A percentile compares a stretch with the other conserved stretches of the same genome.
phyloP scores from a whole-genome alignment of 345 rosid genomes.

The Gossypium sturtianum region DNA sequence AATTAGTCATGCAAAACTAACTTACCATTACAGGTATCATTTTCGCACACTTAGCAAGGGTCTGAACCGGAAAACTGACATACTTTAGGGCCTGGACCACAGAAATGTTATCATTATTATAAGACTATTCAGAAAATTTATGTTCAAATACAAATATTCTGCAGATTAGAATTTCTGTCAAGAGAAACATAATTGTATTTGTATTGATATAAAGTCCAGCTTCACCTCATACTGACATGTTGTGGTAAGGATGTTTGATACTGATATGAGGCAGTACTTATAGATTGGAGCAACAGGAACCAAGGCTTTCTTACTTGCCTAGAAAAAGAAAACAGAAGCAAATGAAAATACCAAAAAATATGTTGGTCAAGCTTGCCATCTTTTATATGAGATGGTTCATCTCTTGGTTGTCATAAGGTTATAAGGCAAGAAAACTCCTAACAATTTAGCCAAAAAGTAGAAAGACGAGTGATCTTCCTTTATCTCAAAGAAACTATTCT shows the following conservation, averaged over 20 bases:
- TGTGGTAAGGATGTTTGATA: conserved; percentile 77
- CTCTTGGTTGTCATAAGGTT: neutral
- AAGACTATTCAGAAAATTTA: conserved; percentile 1
- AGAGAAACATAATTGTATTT: neutral
- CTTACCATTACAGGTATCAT: conserved; percentile 98
- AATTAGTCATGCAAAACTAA: conserved; percentile 7
- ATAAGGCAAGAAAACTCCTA: neutral
- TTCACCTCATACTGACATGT: conserved; percentile 95
- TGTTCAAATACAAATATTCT: neutral
- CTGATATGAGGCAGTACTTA: conserved; percentile 71
- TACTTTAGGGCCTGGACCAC: conserved; percentile 79
- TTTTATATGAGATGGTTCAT: neutral
- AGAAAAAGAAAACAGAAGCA: conserved; percentile 10
- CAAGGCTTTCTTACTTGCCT: conserved; percentile 82
- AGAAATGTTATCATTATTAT: conserved; percentile 11
- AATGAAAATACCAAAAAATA: neutral
- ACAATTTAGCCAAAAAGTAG: neutral
- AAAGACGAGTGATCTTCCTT: no score
- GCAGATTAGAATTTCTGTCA: neutral
- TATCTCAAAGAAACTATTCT: neutral
- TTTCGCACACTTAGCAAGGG: conserved; percentile 91
- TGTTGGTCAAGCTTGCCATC: neutral
- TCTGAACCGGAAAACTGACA: conserved; percentile 93
- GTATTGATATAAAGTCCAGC: neutral
- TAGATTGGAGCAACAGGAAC: conserved; percentile 90